Percentiles rank a stretch among this genome's conserved stretches.
These are phyloP conservation scores for Graphilbum sp. DNA, from an alignment of 2,329 filamentous ascomycete genomes.

Conservation along the genomic window DNA sequence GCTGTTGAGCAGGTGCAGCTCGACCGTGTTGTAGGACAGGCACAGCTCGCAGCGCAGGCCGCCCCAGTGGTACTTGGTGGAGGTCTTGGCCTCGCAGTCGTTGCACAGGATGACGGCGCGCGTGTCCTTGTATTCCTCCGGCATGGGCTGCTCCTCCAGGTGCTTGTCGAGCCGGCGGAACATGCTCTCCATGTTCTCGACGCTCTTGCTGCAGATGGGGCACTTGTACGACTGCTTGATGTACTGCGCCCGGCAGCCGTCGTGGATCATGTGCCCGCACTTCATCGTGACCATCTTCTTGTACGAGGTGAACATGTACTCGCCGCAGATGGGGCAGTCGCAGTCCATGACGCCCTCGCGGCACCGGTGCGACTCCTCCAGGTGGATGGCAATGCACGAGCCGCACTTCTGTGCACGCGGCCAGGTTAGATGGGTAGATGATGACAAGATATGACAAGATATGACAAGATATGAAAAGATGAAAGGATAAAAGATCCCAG, in stretches of 20 bases:
- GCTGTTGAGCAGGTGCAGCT: constrained; percentile 38
- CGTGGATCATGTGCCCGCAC: constrained; percentile 92
- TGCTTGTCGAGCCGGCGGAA: constrained; percentile 83
- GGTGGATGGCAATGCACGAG: constrained; percentile 83
- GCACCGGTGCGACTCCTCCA: constrained; percentile 74
- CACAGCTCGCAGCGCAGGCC: constrained; percentile 75
- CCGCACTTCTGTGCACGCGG: constrained; percentile 72
- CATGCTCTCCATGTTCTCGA: constrained; percentile 93
- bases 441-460: too few species aligned
- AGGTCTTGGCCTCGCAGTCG: constrained; percentile 79
- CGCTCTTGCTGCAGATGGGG: constrained; percentile 88
- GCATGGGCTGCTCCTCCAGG: constrained; percentile 86
- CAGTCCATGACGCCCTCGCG: constrained; percentile 90
- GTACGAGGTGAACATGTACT: constrained; percentile 89
- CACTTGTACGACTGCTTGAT: constrained; percentile 89
- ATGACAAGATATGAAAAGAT: neutral
- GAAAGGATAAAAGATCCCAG: neutral
- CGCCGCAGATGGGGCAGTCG: constrained; percentile 90
- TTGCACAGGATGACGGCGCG: constrained; percentile 81
- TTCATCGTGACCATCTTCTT: constrained; percentile 83
- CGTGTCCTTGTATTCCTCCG: constrained; percentile 61
- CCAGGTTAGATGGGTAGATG: too few species aligned
- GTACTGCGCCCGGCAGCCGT: constrained; percentile 73
- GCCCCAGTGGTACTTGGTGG: constrained; percentile 84
- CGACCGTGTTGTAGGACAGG: constrained; percentile 52